phyloP scores from a whole-genome alignment of 2,329 filamentous ascomycete species.

The Penicillium oxalicum region DNA sequence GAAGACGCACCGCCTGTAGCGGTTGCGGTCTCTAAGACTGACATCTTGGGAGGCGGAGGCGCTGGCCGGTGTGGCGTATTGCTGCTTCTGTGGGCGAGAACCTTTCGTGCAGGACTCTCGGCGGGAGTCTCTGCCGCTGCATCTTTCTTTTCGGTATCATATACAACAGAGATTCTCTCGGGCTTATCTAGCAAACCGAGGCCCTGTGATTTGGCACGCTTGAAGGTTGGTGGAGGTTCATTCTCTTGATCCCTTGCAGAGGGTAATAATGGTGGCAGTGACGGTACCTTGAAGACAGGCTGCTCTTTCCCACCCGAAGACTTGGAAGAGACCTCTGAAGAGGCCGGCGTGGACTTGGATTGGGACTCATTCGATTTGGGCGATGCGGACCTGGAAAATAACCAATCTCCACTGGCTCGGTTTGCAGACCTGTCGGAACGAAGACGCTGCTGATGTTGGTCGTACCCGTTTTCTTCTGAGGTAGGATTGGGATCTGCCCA shows the following conservation, averaged over 20 bases:
- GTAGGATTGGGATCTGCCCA: constrained; percentile 33
- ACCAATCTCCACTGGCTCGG: constrained; percentile 19
- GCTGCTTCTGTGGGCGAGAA: constrained; percentile 50
- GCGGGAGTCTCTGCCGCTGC: constrained; percentile 41
- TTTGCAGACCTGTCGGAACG: constrained; percentile 20
- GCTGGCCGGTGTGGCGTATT: constrained; percentile 75
- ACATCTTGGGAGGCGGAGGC: constrained; percentile 90
- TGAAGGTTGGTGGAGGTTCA: constrained; percentile 65
- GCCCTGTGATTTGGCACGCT: constrained; percentile 52
- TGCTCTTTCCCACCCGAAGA: constrained; percentile 40
- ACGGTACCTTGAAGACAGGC: constrained; percentile 55
- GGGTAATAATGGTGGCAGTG: constrained; percentile 54
- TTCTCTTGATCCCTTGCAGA: constrained; percentile 78
- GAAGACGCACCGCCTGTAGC: constrained; percentile 73
- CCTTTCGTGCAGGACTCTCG: constrained; percentile 40
- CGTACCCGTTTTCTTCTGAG: constrained; percentile 12
- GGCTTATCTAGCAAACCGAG: constrained; percentile 53
- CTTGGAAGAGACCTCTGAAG: constrained; percentile 37
- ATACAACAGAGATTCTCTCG: constrained; percentile 50
- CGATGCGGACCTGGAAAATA: constrained; percentile 31
- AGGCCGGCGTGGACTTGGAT: constrained; percentile 38
- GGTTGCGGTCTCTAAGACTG: constrained; percentile 85
- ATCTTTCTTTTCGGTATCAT: constrained; percentile 40
- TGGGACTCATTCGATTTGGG: constrained; percentile 32
- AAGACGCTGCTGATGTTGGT: constrained; percentile 9